Base-by-base conservation (phyloP, 2,329 filamentous ascomycete genomes). In the Coniochaeta prunicola region DNA sequence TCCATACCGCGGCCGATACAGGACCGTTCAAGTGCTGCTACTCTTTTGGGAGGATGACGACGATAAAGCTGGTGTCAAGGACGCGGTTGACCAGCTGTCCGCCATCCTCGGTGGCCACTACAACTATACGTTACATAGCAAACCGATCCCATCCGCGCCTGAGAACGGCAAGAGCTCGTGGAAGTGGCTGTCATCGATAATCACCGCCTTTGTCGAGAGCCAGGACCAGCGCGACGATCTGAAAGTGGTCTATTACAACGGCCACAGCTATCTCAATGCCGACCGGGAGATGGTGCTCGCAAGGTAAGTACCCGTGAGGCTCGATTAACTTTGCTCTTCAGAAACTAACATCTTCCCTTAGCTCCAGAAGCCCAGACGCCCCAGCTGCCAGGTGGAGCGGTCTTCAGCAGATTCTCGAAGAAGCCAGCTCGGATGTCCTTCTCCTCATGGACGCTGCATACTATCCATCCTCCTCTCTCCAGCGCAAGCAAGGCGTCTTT, bases 361-460 rank as follows among this genome's bases (percentile, higher is more conserved):
- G 81, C 68, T 81, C 80, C 54, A 74, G 72, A 58, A 75, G 79
- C 64, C 67, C 70, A 26, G 72, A 76, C 30, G 74, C 75, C 57
- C 73, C 76, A 4, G 76, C 76, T 24, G 76, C 73, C 6, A 72
- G 80, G 54, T 85, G 82, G 82, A 80, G 74, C 60, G 77, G 77
- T 21, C 79, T 85, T 38, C 81, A 85, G 65, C 78, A 80, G 60
- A 77, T 78, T 17, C 71, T 85, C 8, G 82, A 85, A 66, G 79
- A 83, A 60, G 79, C 81, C 1, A 74, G 73, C 31, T 77, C 81
- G 3, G 82, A 85, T 65, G 81, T 79, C 4, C 72, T 85, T 21
- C 76, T 85, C 58, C 71, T 85, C 34, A 82, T 85, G 80, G 82
- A 85, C 67, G 77, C 81, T 6, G 78, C 80, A 0, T 85, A 83